Base-by-base conservation (phyloP, 2,329 filamentous ascomycete genomes). In the Fusarium cyanostomum region DNA sequence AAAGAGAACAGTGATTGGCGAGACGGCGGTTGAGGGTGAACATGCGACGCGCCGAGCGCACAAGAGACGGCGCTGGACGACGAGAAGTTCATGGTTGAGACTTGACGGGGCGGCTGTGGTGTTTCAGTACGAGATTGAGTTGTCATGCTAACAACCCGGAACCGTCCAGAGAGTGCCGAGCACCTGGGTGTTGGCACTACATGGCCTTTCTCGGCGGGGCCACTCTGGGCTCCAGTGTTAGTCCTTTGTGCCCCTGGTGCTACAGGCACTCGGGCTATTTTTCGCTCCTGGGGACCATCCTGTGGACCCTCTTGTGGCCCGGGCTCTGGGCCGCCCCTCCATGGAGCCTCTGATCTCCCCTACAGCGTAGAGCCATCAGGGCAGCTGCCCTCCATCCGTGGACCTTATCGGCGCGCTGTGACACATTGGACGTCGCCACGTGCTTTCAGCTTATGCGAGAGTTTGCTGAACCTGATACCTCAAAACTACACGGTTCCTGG, bases 41-140 rank as follows among this genome's bases (percentile, higher is more conserved):
- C 57, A 68, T 69, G 64, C 56, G 67, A 70, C 66, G 69, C 65
- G 64, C 68, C 66, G 62, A 66, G 56, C 44, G 52, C 51, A 62
- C 61, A 59, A 62, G 49, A 59, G 56, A 39, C 57, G 51, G 53
- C 56, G 50, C 41, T 59, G 44, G 53, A 45, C 26, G 51, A 42
- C 30, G 18, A 57, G 27, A 43, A 58, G 62, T 62, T 64, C 59
- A 58, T 54, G 52, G 48, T 56, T 41, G 54, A 59, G 48, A 44
- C 44, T 54, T 68, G 51, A 68, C 62, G 64, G 63, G 69, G 65
- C 65, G 57, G 59, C 52, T 64, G 45, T 59, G 62, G 59, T 69
- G 71, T 73, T 73, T 73, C 71, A 71, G 66, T 46, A 48, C 38
- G 56, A 71, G 60, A 67, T 67, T 66, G 62, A 59, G 56, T 62